These are phyloP conservation scores for Geranium rotundifolium DNA, from an alignment of 345 rosid species.

Conservation along the genomic window DNA sequence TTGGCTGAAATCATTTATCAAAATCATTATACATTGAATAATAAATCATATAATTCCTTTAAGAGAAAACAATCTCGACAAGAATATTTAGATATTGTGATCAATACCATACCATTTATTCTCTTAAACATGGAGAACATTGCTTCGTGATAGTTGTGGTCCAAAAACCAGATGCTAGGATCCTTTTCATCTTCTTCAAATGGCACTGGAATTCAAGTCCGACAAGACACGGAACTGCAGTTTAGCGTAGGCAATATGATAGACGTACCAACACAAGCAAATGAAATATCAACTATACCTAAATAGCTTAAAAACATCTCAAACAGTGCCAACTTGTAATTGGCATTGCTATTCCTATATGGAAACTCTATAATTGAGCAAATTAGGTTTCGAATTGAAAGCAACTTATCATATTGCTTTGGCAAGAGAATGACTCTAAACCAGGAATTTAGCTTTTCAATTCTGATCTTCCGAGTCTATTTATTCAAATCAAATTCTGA, in stretches of 20 bases:
- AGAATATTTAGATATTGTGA: background rate
- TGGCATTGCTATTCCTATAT: background rate
- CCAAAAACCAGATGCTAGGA: constrained; percentile 85
- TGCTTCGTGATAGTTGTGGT: constrained; percentile 91
- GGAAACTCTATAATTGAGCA: background rate
- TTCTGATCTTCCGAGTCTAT: no score
- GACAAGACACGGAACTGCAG: background rate
- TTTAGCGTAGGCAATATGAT: no score
- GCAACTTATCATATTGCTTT: no score
- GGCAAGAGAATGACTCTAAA: no score
- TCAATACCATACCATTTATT: constrained; percentile 67
- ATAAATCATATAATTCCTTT: background rate
- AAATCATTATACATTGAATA: constrained; percentile 1
- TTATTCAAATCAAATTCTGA: no score
- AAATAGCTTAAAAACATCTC: no score
- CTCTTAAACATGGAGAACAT: constrained; percentile 98
- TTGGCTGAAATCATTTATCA: constrained; percentile 39
- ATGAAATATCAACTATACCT: no score
- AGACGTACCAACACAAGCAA: no score
- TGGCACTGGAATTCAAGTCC: constrained; percentile 47
- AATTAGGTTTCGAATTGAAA: no score
- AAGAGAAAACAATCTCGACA: background rate
- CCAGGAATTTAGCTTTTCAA: no score
- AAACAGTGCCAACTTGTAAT: background rate
- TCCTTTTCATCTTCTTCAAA: constrained; percentile 97